Base-by-base conservation (phyloP, 1,284 basidiomycete species). In the Mrakiaceae sp. region DNA sequence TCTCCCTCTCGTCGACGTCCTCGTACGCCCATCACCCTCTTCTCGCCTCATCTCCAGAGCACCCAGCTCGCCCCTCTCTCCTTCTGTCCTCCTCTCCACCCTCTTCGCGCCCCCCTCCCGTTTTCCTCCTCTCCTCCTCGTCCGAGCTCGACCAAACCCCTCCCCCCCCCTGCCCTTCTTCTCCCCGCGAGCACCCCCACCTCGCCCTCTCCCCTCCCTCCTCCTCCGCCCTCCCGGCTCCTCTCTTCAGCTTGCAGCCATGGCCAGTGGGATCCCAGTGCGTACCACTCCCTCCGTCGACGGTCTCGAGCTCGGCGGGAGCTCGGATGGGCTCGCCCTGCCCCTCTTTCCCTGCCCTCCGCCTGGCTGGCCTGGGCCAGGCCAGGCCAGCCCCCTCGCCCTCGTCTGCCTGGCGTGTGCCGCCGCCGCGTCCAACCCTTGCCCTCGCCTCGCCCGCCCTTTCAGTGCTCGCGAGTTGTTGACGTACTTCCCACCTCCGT, bases 221-320 rank as follows among this genome's bases (percentile, higher is more conserved):
- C 39, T 55, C 53, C n/a, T 55, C n/a, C 48, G 8, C 48, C 48
- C 48, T 8, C 48, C 48, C 48, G 48, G 14, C 9, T 49, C 48
- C 48, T 49, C n/a, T 55, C n/a, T 8, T 16, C n/a, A 8, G 10
- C 27, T 49, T 16, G 40, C 14, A 48, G n/a, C 11, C 27, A 71
- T 71, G 70, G 70, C 70, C 52, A 71, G 70, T 62, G 70, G 70
- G 14, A 71, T 71, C 58, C 70, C 70, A 49, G 70, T 71, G 60
- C 69, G 70, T 71, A 40, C 12, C 12, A 14, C 16, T 8, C 6
- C 44, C 6, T 16, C n/a, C 27, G 8, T n/a, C 48, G 44, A n/a
- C 2, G 43, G n/a, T 14, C 14, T 27, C n/a, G 40, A 11, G 12
- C 48, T 14, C n/a, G 5, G n/a, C 51, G 27, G 3, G 11, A 11